Evolutionary conservation across 345 rosid species (phyloP).

Genomic region (Syzygium aromaticum): DNA sequence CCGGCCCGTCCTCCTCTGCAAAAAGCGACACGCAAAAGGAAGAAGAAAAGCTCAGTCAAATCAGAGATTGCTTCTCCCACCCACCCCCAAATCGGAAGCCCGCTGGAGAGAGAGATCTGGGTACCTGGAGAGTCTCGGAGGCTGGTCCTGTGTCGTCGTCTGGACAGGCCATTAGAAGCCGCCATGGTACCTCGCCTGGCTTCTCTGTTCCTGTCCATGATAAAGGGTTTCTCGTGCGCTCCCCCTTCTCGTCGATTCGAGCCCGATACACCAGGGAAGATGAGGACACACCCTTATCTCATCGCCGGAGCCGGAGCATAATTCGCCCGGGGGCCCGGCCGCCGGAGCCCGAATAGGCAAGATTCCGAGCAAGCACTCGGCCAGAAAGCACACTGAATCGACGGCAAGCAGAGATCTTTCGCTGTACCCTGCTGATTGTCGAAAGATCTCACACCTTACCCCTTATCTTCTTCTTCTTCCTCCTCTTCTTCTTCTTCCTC

Average conservation of each 20-base stretch:
- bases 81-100: background rate
- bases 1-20: constrained; percentile 72
- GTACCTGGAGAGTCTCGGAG: constrained; percentile 92
- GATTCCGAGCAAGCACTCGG: background rate
- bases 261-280: background rate
- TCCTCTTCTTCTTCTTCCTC: background rate
- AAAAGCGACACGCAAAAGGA: background rate
- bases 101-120: constrained; percentile 27
- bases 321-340: constrained; percentile 9
- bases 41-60: background rate
- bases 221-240: background rate
- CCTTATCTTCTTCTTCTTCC: background rate
- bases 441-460: background rate
- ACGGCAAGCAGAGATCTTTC: background rate
- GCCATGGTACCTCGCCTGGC: constrained; percentile 65
- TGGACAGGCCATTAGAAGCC: constrained; percentile 57
- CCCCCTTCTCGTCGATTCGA: constrained; percentile 10
- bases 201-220: constrained; percentile 93
- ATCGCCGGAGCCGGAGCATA: constrained; percentile 33
- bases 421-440: background rate
- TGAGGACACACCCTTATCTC: constrained; percentile 22
- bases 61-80: background rate
- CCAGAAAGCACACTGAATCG: constrained; percentile 2
- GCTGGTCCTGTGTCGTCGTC: constrained; percentile 74
- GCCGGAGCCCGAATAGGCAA: background rate